Conservation (phyloP, 495 filamentous ascomycete species). For the Tirmania nivea region DNA sequence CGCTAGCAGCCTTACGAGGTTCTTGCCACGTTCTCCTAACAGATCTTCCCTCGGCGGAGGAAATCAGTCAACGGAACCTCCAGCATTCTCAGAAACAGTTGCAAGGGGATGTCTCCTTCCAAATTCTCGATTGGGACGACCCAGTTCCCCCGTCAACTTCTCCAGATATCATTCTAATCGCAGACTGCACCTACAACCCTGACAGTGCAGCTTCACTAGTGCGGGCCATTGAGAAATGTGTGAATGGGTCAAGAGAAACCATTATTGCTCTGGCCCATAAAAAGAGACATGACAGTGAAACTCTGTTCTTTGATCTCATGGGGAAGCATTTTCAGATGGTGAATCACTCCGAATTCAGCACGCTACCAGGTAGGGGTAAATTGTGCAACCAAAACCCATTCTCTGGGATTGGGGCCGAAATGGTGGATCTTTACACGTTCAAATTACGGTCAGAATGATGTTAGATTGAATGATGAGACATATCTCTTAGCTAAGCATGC, state of each 20-base stretch:
- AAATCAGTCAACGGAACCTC: conserved; percentile 27
- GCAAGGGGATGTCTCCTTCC: conserved; percentile 29
- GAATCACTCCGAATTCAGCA: not conserved
- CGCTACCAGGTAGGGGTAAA: not conserved
- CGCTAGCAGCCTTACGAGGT: conserved; percentile 37
- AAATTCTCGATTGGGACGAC: conserved; percentile 56
- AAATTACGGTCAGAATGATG: not conserved
- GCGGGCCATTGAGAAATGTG: conserved; percentile 36
- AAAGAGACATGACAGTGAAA: conserved; percentile 62
- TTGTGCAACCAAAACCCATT: not conserved
- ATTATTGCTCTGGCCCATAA: conserved; percentile 61
- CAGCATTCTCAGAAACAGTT: conserved; percentile 8
- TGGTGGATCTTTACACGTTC: not conserved
- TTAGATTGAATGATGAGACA: too few relatives aligned
- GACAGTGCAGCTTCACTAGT: conserved; percentile 62
- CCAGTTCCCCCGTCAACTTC: conserved; percentile 23
- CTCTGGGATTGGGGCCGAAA: not conserved
- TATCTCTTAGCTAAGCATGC: too few relatives aligned
- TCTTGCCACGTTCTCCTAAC: conserved; percentile 38
- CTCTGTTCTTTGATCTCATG: conserved; percentile 61
- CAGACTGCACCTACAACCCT: conserved; percentile 90
- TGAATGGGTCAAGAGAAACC: conserved; percentile 4
- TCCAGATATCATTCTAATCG: conserved; percentile 57
- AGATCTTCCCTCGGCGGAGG: conserved; percentile 58
- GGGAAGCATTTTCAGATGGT: not conserved